A percentile compares a stretch with the other conserved stretches of the same genome.
phyloP scores from a whole-genome alignment of 345 rosid genomes.

The Brassica carinata region DNA sequence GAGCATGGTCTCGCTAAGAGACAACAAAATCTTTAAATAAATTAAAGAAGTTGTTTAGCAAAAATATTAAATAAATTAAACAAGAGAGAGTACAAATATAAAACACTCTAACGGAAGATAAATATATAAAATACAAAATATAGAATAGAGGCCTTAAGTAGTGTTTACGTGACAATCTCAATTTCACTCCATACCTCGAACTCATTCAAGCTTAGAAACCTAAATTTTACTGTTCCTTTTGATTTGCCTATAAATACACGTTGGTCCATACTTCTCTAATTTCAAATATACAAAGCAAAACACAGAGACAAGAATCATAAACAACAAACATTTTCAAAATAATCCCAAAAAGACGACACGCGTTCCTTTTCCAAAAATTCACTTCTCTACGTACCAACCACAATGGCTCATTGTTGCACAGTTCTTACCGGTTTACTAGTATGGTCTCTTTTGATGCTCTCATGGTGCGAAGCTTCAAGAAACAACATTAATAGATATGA shows the following conservation, averaged over 20 bases:
- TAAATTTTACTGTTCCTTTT: conserved; percentile 20
- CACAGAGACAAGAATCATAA: conserved; percentile 26
- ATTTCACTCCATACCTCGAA: conserved; percentile 43
- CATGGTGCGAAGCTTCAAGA: conserved; percentile 32
- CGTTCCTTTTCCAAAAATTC: not conserved
- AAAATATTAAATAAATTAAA: conserved; percentile 3
- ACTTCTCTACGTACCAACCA: conserved; percentile 15
- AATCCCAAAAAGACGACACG: conserved; percentile 12
- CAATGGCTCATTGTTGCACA: conserved; percentile 28
- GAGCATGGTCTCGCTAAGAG: conserved; percentile 33
- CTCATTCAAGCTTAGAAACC: conserved; percentile 36
- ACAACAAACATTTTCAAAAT: conserved; percentile 20
- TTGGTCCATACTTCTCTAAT: not conserved
- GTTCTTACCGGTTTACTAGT: conserved; percentile 13
- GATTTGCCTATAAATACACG: conserved; percentile 42
- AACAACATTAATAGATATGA: conserved; percentile 28
- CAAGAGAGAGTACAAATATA: conserved; percentile 8
- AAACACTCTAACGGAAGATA: conserved; percentile 12
- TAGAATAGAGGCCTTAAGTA: not conserved
- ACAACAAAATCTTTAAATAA: conserved; percentile 14
- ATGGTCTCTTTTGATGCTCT: conserved; percentile 20
- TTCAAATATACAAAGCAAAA: conserved; percentile 22
- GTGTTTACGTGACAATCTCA: conserved; percentile 45
- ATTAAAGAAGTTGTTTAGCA: not conserved
- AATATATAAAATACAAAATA: not conserved